Evolutionary conservation across 208 protist species (phyloP).

Genomic region (Acanthamoeba royreba): DNA sequence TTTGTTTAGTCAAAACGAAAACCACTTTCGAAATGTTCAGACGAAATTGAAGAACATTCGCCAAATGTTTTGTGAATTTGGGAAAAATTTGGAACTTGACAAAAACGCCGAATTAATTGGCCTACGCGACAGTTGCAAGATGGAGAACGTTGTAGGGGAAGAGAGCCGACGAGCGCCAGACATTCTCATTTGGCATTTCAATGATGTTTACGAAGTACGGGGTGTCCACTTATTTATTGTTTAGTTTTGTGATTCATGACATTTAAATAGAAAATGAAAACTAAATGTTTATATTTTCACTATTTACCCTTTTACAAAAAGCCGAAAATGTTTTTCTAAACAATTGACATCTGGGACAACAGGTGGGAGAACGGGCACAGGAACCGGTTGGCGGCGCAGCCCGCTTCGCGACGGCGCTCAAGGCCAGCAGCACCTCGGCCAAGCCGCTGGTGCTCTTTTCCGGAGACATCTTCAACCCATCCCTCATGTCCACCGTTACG

Average conservation of each 20-base stretch:
- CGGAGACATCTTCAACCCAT: slow-evolving; percentile 46
- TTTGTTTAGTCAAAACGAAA: no score
- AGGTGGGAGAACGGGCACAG: neutral
- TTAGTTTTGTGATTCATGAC: neutral
- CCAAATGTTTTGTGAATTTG: no score
- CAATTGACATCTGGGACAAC: neutral
- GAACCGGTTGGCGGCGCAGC: slow-evolving; percentile 41
- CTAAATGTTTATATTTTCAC: neutral
- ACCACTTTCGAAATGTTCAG: no score
- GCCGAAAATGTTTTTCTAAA: neutral
- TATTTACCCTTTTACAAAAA: neutral
- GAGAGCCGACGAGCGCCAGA: neutral
- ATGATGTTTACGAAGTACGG: slow-evolving; percentile 40
- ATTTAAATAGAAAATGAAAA: neutral
- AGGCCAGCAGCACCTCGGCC: neutral
- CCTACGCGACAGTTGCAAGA: no score
- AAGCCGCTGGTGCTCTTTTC: slow-evolving; percentile 38
- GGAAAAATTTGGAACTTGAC: no score
- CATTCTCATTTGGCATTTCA: slow-evolving; percentile 36
- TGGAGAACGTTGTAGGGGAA: neutral
- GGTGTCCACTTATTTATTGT: neutral
- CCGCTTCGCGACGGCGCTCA: slow-evolving; percentile 28
- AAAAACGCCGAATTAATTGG: no score
- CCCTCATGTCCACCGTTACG: slow-evolving; percentile 42
- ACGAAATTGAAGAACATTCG: no score